A percentile compares a stretch with the other conserved stretches of the same genome.
These are phyloP conservation scores for Pythium phragmitis DNA, from an alignment of 352 stramenopile species.

Conservation along the genomic window DNA sequence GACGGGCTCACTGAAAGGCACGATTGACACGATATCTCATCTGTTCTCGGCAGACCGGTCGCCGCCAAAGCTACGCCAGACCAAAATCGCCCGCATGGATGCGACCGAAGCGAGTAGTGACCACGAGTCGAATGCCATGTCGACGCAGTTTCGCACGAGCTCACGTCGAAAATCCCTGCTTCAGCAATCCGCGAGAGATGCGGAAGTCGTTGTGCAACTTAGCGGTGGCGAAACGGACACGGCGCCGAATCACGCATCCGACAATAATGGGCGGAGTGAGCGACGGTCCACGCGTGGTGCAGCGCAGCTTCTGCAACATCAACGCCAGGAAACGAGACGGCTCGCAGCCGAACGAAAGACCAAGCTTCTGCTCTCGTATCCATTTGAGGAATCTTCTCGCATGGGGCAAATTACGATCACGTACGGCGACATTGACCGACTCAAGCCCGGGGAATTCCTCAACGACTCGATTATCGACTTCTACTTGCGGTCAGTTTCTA, in stretches of 20 bases:
- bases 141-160: slow-evolving; percentile 23
- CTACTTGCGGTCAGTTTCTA: slow-evolving; percentile 73
- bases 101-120: slow-evolving; percentile 12
- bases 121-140: slow-evolving; percentile 18
- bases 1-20: slow-evolving; percentile 28
- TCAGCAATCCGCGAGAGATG: slow-evolving; percentile 18
- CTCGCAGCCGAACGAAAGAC: slow-evolving; percentile 17
- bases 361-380: slow-evolving; percentile 52
- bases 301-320: slow-evolving; percentile 10
- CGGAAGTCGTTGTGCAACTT: slow-evolving; percentile 26
- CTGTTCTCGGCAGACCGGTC: slow-evolving; percentile 27
- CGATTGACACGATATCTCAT: slow-evolving; percentile 30
- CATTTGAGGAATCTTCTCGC: slow-evolving; percentile 52
- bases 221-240: slow-evolving; percentile 12
- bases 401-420: slow-evolving; percentile 67
- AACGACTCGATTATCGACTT: slow-evolving; percentile 94
- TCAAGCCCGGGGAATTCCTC: slow-evolving; percentile 91
- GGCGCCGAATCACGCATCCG: neutral
- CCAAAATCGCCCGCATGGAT: slow-evolving; percentile 14
- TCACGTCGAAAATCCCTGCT: slow-evolving; percentile 23
- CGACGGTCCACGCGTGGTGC: slow-evolving; percentile 19
- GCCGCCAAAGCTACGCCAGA: slow-evolving; percentile 19
- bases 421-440: slow-evolving; percentile 83
- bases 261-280: slow-evolving; percentile 5
- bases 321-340: slow-evolving; percentile 21